Percentiles rank a stretch among this genome's conserved stretches.
Evolutionary conservation across 192 early-diverging fungal species (phyloP).

Genomic region (Coemansia sp.): DNA sequence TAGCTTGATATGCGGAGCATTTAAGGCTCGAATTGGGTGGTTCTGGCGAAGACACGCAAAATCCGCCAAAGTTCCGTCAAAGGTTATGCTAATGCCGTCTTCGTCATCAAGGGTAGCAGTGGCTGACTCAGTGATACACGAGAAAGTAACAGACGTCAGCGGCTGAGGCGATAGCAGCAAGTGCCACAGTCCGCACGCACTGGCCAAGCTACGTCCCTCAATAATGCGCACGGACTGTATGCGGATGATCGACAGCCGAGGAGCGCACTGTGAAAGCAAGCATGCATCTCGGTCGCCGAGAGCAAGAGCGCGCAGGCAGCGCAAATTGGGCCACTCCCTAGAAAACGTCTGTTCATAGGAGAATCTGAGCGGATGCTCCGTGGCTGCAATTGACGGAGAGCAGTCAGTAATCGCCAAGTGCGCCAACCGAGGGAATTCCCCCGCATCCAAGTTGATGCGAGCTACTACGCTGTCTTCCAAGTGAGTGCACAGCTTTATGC

Average conservation of each 20-base stretch:
- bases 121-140: background rate
- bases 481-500: constrained; percentile 10
- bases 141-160: constrained; percentile 3
- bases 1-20: constrained; percentile 11
- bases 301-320: constrained; percentile 6
- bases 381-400: background rate
- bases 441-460: constrained; percentile 12
- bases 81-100: background rate
- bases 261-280: constrained; percentile 10
- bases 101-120: background rate
- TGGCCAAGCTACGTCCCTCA: background rate
- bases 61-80: background rate
- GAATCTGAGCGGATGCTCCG: constrained; percentile 14
- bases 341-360: constrained; percentile 28
- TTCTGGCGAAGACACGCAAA: constrained; percentile 11
- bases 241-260: constrained; percentile 9
- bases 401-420: constrained; percentile 16
- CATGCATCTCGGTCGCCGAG: constrained; percentile 16
- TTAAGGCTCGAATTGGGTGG: constrained; percentile 13
- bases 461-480: background rate
- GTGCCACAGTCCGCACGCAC: constrained; percentile 15
- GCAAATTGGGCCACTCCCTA: constrained; percentile 25
- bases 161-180: constrained; percentile 18
- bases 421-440: constrained; percentile 30
- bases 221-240: constrained; percentile 5